Percentiles rank a stretch among this genome's conserved stretches.
phyloP scores from a whole-genome alignment of 495 filamentous ascomycete species.

The Penicillium lividum region DNA sequence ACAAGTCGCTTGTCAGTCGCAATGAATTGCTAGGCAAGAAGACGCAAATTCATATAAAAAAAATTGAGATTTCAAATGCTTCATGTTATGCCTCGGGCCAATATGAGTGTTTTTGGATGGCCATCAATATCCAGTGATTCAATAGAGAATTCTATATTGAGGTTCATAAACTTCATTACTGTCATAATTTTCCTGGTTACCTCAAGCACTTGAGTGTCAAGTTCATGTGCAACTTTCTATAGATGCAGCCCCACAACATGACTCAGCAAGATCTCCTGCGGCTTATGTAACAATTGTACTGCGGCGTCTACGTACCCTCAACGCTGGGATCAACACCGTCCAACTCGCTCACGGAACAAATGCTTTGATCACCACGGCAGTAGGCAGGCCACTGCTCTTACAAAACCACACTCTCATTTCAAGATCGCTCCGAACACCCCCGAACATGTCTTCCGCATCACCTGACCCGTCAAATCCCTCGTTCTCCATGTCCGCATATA shows the following conservation, averaged over 20 bases:
- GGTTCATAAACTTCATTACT: neutral
- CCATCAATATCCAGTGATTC: no score
- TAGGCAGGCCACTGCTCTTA: constrained; percentile 45
- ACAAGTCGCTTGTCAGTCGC: no score
- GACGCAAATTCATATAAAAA: no score
- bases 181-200: neutral
- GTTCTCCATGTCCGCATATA: constrained; percentile 46
- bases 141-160: no score
- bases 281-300: constrained; percentile 5
- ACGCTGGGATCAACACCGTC: constrained; percentile 10
- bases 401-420: constrained; percentile 3
- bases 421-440: constrained; percentile 13
- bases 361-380: constrained; percentile 35
- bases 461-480: constrained; percentile 42
- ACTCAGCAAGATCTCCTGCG: neutral
- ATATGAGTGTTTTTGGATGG: no score
- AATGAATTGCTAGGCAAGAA: no score
- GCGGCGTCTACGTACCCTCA: constrained; percentile 11
- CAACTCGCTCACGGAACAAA: constrained; percentile 13
- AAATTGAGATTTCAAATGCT: no score
- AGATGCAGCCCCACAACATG: constrained; percentile 2
- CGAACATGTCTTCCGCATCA: constrained; percentile 33
- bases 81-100: no score
- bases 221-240: neutral
- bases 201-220: no score